phyloP scores from a whole-genome alignment of 2,329 filamentous ascomycete genomes.

The Curvularia eragrostidis region DNA sequence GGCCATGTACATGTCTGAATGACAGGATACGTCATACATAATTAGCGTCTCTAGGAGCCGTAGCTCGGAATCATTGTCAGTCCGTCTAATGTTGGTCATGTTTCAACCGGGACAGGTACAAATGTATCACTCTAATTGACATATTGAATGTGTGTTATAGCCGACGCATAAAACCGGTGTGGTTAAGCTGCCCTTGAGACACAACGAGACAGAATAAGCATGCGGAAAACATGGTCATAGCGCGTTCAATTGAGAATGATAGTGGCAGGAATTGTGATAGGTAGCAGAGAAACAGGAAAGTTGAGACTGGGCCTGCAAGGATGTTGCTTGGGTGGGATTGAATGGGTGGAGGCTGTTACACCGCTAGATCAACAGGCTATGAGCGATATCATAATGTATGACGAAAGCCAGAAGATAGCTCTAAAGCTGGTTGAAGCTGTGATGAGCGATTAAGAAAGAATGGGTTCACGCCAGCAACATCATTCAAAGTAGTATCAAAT shows the following conservation, averaged over 20 bases:
- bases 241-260: background rate
- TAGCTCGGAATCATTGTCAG: background rate
- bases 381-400: background rate
- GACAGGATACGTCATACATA: background rate
- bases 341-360: background rate
- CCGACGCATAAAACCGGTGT: background rate
- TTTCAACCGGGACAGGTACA: no score
- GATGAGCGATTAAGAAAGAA: background rate
- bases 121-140: background rate
- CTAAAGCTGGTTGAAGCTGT: background rate
- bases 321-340: no score
- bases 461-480: background rate
- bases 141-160: background rate
- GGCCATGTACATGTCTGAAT: background rate
- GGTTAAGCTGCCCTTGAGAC: background rate
- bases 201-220: background rate
- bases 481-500: background rate
- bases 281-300: background rate
- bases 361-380: background rate
- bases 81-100: background rate
- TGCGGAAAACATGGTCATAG: background rate
- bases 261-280: background rate
- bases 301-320: background rate
- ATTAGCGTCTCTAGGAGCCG: background rate
- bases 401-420: background rate